Conservation (phyloP, 352 stramenopile genomes). For the Globisporangium sylvaticum region DNA sequence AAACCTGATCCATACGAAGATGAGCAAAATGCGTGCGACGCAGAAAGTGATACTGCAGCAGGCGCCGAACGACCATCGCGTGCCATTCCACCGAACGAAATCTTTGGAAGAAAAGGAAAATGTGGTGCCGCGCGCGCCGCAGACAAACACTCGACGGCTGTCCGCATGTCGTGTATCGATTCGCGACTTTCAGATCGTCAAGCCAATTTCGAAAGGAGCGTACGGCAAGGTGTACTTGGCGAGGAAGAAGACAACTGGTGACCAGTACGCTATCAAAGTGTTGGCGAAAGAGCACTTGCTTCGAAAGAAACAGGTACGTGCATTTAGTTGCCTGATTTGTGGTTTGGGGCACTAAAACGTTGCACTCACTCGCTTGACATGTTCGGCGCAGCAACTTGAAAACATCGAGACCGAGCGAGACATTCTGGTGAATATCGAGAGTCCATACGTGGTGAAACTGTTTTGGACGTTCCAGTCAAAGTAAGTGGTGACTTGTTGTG, state of each 20-base stretch:
- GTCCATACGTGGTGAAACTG: slow-evolving; percentile 89
- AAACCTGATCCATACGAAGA: slow-evolving; percentile 82
- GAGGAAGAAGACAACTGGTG: slow-evolving; percentile 81
- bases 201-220: slow-evolving; percentile 87
- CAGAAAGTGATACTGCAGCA: slow-evolving; percentile 80
- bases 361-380: not conserved
- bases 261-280: slow-evolving; percentile 91
- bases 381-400: slow-evolving; percentile 39
- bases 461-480: slow-evolving; percentile 90
- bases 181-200: slow-evolving; percentile 87
- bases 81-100: slow-evolving; percentile 70
- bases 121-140: not conserved
- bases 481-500: slow-evolving; percentile 28
- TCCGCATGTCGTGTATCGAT: slow-evolving; percentile 58
- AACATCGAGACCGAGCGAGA: slow-evolving; percentile 88
- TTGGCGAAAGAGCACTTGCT: slow-evolving; percentile 86
- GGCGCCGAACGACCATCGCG: slow-evolving; percentile 31
- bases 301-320: slow-evolving; percentile 81
- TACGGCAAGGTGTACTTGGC: slow-evolving; percentile 89
- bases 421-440: slow-evolving; percentile 83
- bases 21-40: slow-evolving; percentile 81
- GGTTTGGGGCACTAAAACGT: not conserved
- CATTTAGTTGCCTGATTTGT: not conserved
- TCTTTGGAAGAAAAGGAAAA: slow-evolving; percentile 69
- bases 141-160: slow-evolving; percentile 1